Evolutionary conservation across 1,284 basidiomycete genomes (phyloP).

Genomic region (Xerocomus nothofagi): DNA sequence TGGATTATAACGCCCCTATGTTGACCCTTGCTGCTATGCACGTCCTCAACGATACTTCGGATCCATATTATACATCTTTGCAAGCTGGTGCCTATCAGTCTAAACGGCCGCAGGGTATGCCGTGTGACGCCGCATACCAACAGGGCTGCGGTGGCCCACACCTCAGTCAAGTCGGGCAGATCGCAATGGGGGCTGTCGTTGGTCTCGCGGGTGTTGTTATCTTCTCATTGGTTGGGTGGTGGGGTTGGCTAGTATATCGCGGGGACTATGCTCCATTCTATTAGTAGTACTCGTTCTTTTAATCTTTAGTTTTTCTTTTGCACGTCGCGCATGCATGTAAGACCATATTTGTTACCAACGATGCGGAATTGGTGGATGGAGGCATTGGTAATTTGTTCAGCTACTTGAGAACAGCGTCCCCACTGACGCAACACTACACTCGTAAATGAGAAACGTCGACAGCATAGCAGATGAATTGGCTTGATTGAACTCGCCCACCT

Average conservation of each 20-base stretch:
- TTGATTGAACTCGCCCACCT: neutral
- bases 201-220: constrained; percentile 60
- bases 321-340: neutral
- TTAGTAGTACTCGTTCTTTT: constrained; percentile 11
- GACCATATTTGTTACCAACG: neutral
- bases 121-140: constrained; percentile 73
- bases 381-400: no score
- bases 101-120: constrained; percentile 62
- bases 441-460: neutral
- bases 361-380: neutral
- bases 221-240: constrained; percentile 47
- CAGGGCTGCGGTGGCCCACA: constrained; percentile 49
- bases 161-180: constrained; percentile 60
- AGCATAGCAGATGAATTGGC: neutral
- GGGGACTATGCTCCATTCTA: constrained; percentile 27
- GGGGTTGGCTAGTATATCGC: constrained; percentile 35
- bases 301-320: neutral
- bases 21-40: constrained; percentile 79
- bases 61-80: constrained; percentile 78
- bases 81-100: constrained; percentile 64
- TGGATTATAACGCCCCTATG: constrained; percentile 87
- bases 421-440: neutral
- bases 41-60: constrained; percentile 61
- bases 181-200: constrained; percentile 71
- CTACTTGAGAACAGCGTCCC: neutral